Evolutionary conservation across 345 rosid genomes (phyloP).

Genomic region (Populus ilicifolia): DNA sequence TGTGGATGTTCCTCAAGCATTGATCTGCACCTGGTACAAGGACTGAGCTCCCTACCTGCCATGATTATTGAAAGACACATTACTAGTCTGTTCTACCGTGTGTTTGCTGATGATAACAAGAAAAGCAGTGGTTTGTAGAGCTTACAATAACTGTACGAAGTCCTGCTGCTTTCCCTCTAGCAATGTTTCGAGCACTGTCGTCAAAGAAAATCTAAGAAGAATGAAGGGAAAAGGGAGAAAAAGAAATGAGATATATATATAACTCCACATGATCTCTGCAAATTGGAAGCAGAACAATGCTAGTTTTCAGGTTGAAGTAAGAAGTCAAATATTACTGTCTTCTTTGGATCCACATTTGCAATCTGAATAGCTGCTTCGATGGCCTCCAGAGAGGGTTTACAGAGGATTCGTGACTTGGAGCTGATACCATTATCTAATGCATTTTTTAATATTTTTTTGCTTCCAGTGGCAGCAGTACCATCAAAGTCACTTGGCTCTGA

Average conservation of each 20-base stretch:
- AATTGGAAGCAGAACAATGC: not conserved
- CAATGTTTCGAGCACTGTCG: slow-evolving; percentile 80
- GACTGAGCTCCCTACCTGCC: slow-evolving; percentile 68
- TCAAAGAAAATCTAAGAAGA: slow-evolving; percentile 20
- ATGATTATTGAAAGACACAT: not conserved
- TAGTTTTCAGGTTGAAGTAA: not conserved
- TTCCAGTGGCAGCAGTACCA: not conserved
- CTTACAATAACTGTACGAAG: slow-evolving; percentile 72
- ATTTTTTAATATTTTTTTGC: not conserved
- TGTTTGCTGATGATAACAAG: not conserved
- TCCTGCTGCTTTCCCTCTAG: slow-evolving; percentile 67
- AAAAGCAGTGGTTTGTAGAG: not conserved
- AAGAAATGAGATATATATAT: not conserved
- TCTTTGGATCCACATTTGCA: slow-evolving; percentile 56
- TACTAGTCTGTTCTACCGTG: not conserved
- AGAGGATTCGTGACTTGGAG: slow-evolving; percentile 39
- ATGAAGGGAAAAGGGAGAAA: not conserved
- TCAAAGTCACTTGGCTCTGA: not conserved
- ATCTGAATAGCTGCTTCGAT: slow-evolving; percentile 60
- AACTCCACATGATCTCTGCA: not conserved
- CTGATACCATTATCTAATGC: not conserved
- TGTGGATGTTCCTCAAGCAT: slow-evolving; percentile 73
- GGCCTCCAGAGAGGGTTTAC: slow-evolving; percentile 69
- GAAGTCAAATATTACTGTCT: slow-evolving; percentile 46
- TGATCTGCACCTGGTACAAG: slow-evolving; percentile 71